These are phyloP conservation scores for Candida albicans DNA, from an alignment of 1,139 yeast genomes.

Conservation along the genomic window DNA sequence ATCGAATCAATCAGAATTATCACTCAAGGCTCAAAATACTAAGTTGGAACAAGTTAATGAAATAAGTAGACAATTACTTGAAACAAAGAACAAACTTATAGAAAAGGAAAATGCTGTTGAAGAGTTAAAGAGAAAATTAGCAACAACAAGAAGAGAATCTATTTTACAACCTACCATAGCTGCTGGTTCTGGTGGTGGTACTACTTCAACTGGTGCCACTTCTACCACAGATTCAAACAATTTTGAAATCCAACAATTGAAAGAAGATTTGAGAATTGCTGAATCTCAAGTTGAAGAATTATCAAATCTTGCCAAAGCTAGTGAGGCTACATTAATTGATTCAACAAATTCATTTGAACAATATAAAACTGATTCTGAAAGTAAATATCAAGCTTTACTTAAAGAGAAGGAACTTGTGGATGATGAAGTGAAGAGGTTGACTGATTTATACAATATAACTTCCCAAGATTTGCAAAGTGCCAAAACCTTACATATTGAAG, in stretches of 20 bases:
- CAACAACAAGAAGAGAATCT: constrained; percentile 6
- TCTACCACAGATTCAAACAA: constrained; percentile 11
- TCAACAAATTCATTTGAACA: constrained; percentile 41
- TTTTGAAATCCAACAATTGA: constrained; percentile 34
- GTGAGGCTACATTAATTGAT: constrained; percentile 41
- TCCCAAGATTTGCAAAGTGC: constrained; percentile 19
- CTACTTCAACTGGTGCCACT: constrained; percentile 6
- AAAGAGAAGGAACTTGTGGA: constrained; percentile 25
- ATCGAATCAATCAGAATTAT: constrained; percentile 53
- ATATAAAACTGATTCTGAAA: constrained; percentile 26
- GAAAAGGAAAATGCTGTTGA: constrained; percentile 30
- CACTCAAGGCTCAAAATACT: constrained; percentile 62
- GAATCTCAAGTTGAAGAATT: constrained; percentile 42
- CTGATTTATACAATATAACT: constrained; percentile 16
- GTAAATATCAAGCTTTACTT: constrained; percentile 20
- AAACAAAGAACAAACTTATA: constrained; percentile 39
- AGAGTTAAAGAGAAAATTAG: constrained; percentile 25
- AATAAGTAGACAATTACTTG: constrained; percentile 42
- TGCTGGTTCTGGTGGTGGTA: constrained; percentile 2
- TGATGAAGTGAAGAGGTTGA: constrained; percentile 21
- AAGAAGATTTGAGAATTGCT: constrained; percentile 37
- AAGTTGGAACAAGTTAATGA: constrained; percentile 65
- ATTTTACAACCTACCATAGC: constrained; percentile 6
- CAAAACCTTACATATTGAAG: constrained; percentile 16
- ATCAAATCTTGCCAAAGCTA: constrained; percentile 39